Conservation (phyloP, 352 stramenopile species). For the Blastocystis sp. region DNA sequence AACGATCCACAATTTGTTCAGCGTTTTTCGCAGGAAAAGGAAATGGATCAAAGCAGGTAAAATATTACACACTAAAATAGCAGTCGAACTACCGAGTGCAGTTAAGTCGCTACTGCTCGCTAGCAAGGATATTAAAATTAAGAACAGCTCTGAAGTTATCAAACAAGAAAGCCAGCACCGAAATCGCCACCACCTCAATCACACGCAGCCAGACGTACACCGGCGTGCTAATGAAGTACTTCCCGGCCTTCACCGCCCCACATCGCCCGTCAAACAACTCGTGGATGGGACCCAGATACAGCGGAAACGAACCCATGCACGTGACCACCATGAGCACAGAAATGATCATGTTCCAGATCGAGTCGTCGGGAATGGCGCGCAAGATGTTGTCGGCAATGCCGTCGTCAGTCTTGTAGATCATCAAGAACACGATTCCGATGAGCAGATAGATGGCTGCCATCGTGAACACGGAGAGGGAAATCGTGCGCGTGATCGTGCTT, state of each 20-base stretch:
- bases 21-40: neutral
- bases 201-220: neutral
- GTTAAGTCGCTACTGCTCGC: neutral
- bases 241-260: neutral
- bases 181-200: neutral
- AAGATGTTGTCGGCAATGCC: conserved; percentile 26
- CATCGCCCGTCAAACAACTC: conserved; percentile 16
- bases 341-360: conserved; percentile 10
- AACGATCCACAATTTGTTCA: neutral
- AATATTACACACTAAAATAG: conserved; percentile 15
- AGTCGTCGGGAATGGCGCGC: neutral
- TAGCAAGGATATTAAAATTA: conserved; percentile 55
- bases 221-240: neutral
- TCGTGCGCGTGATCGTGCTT: neutral
- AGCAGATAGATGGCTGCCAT: conserved; percentile 32
- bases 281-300: conserved; percentile 12
- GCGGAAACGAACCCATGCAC: conserved; percentile 35
- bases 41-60: conserved; percentile 35
- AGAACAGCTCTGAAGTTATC: neutral
- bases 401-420: conserved; percentile 1
- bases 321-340: conserved; percentile 35
- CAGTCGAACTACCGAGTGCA: conserved; percentile 9
- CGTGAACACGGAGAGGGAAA: neutral
- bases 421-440: conserved; percentile 29
- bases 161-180: conserved; percentile 1